Base-by-base conservation (phyloP, 2,329 filamentous ascomycete species). In the Parasarocladium wereldwijsianum region DNA sequence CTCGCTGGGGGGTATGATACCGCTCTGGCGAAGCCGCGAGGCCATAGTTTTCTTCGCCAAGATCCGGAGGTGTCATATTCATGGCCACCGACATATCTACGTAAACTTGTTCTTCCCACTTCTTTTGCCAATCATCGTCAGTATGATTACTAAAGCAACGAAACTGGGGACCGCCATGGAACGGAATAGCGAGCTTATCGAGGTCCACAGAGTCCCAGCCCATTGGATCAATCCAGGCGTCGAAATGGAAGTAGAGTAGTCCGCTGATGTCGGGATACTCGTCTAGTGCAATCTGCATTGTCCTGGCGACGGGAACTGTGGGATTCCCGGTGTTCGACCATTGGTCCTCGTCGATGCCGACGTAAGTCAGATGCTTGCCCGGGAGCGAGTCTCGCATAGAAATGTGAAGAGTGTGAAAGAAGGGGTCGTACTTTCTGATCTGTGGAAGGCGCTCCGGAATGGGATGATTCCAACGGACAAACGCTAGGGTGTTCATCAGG, bases 181-280 rank as follows among this genome's bases (percentile, higher is more conserved):
- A 6, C 9, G 43, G 45, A 32, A 46, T 40, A 38, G 43, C 45
- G 24, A 50, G 47, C 15, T 44, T 43, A 8, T 36, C 34, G 15
- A 38, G 40, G 34, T 49, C 40, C 39, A 41, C 40, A 33, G 37
- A 37, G 15, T 30, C 33, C 28, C 40, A 51, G 10, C 30, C 40
- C 17, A 50, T 32, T 4, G 48, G 48, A 29, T 48, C 42, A 27
- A 51, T 38, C 47, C 47, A 51, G 5, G 45, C 46, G 33, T 51
- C 48, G 29, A 49, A 51, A 31, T 51, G 47, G 34, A 41, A 49
- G 34, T 44, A 49, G 10, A 50, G 36, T 5, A 51, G 28, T 4
- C 47, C 47, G n/a, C 38, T 36, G 15, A 51, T 43, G 6, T 47
- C 43, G 10, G 43, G 32, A 17, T 41, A 30, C 11, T 36, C 35